Base-by-base conservation (phyloP, 2,329 filamentous ascomycete genomes). In the Ascochyta rabiei region DNA sequence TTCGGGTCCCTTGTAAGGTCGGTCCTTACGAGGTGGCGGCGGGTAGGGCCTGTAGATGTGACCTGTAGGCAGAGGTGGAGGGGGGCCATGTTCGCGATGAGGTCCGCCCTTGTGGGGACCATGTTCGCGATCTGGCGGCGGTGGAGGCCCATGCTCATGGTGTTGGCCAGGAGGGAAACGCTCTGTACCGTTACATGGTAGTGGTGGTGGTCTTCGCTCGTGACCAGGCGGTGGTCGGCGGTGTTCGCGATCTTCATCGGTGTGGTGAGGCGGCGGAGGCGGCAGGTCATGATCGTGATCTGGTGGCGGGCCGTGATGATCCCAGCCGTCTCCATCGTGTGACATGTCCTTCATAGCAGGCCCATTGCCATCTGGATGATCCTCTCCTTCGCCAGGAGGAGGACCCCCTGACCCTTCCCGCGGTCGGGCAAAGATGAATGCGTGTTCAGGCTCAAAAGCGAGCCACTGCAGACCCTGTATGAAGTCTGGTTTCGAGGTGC, bases 401-500 rank as follows among this genome's bases (percentile, higher is more conserved):
- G 43, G 53, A 12, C 38, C 38, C 18, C 42, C 23, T 23, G 49
- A 35, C 26, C 47, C 38, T 41, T 53, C 35, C 26, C 47, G 55
- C 8, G 64, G 61, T 16, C 71, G 70, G 1, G 88, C 86, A 73
- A 92, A 91, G 2, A 79, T 68, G 60, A 88, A 79, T 0, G 89
- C 86, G 72, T 92, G 89, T 63, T 92, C 89, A 3, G 88, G 82
- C 69, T 92, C 89, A 66, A 91, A 92, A 0, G 89, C 89, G 1
- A 92, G 77, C 88, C 89, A 91, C 64, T 91, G 86, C 3, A 80
- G 82, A 0, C 79, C 81, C 2, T 74, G 71, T 0, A 89, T 80
- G 0, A 79, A 76, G 1, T 80, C 71, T 0, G 76, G 61, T 0
- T 66, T 70, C 8, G 61, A 61, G 0, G 80, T 81, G 12, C 89